Evolutionary conservation across 345 rosid genomes (phyloP).

Genomic region (Moricandia arvensis): DNA sequence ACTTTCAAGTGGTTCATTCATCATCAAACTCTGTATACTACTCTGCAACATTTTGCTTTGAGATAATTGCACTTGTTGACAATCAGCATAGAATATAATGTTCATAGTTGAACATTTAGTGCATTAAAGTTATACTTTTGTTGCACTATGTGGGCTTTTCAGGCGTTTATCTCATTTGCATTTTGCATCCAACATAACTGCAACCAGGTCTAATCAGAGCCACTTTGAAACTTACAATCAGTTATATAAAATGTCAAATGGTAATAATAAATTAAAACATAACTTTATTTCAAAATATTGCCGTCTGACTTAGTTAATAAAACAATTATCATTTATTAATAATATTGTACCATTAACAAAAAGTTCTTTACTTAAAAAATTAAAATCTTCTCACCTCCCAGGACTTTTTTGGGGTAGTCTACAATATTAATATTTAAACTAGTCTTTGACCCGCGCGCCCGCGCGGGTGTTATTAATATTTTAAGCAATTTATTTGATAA

Average conservation of each 20-base stretch:
- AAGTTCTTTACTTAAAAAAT: not conserved
- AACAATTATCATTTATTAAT: not conserved
- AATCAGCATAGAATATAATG: not conserved
- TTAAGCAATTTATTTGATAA: too few relatives aligned
- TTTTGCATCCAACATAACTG: not conserved
- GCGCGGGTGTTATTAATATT: too few relatives aligned
- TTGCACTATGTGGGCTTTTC: not conserved
- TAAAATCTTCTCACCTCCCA: constrained; percentile 5
- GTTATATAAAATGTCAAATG: constrained; percentile 8
- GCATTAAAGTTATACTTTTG: not conserved
- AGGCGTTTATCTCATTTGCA: not conserved
- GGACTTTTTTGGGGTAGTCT: constrained; percentile 24
- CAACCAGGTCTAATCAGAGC: not conserved
- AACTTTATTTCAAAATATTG: constrained; percentile 8
- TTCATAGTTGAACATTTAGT: not conserved
- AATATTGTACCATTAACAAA: not conserved
- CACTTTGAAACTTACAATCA: not conserved
- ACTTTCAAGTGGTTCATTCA: constrained; percentile 83
- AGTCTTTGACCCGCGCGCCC: too few relatives aligned
- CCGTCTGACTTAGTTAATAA: constrained; percentile 23
- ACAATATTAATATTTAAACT: not conserved
- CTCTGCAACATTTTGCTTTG: constrained; percentile 6
- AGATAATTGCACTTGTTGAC: not conserved
- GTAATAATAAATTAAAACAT: constrained; percentile 10
- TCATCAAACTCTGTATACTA: constrained; percentile 50